Evolutionary conservation across 2,329 filamentous ascomycete genomes (phyloP).

Genomic region (Ceratocystis lukuohia): DNA sequence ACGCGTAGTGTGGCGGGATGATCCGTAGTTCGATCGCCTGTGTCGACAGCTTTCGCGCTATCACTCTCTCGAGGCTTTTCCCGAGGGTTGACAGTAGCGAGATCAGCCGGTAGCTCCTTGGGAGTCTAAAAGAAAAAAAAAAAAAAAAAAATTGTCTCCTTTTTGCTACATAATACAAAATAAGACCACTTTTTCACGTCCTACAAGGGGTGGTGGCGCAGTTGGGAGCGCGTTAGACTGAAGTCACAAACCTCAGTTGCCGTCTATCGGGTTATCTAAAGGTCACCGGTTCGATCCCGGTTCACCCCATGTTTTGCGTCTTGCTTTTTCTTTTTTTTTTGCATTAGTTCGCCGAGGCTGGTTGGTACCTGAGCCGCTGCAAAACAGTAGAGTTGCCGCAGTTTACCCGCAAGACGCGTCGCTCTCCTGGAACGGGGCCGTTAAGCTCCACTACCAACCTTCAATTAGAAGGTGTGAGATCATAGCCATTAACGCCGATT

Average conservation of each 20-base stretch:
- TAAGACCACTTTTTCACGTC: too few relatives aligned
- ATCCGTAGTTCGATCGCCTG: too few relatives aligned
- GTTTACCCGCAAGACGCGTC: conserved; percentile 3
- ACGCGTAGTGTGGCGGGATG: too few relatives aligned
- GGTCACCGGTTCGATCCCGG: conserved; percentile 20
- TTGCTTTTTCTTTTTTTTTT: not conserved
- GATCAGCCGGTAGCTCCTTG: too few relatives aligned
- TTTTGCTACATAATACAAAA: not conserved
- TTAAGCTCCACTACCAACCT: not conserved
- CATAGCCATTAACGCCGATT: not conserved
- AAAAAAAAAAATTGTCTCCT: too few relatives aligned
- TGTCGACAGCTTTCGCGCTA: too few relatives aligned
- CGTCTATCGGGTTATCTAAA: conserved; percentile 17
- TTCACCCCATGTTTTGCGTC: conserved; percentile 9
- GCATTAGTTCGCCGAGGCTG: not conserved
- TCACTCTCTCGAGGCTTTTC: too few relatives aligned
- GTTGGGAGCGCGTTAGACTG: conserved; percentile 20
- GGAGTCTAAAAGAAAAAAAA: too few relatives aligned
- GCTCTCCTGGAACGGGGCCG: not conserved
- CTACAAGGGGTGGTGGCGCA: conserved; percentile 14
- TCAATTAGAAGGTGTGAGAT: conserved; percentile 8
- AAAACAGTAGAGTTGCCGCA: not conserved
- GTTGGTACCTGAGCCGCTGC: not conserved
- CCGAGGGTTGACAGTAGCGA: too few relatives aligned
- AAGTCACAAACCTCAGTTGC: conserved; percentile 17